Percentiles rank a stretch among this genome's conserved stretches.
phyloP scores from a whole-genome alignment of 2,329 filamentous ascomycete genomes.

The Arthrobotrys sinensis region DNA sequence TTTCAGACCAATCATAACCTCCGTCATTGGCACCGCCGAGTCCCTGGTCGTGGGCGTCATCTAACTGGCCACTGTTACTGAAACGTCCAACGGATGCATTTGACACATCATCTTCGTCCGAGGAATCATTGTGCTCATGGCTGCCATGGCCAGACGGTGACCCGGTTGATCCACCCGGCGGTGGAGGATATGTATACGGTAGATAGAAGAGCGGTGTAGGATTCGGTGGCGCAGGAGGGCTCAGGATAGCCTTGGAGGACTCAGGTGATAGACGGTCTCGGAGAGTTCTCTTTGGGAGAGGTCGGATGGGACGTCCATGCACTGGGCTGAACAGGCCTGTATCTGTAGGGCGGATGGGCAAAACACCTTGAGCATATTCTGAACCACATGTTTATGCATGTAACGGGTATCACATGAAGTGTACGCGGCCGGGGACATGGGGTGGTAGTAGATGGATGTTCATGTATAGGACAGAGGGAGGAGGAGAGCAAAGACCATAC shows the following conservation, averaged over 20 bases:
- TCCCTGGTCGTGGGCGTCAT: slow-evolving; percentile 56
- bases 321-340: slow-evolving; percentile 62
- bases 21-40: slow-evolving; percentile 74
- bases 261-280: slow-evolving; percentile 90
- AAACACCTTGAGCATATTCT: slow-evolving; percentile 55
- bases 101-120: slow-evolving; percentile 66
- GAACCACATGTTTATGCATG: slow-evolving; percentile 52
- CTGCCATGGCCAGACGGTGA: slow-evolving; percentile 63
- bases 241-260: slow-evolving; percentile 64
- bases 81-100: slow-evolving; percentile 64
- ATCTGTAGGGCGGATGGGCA: slow-evolving; percentile 44
- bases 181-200: slow-evolving; percentile 71
- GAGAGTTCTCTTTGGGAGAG: slow-evolving; percentile 88
- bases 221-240: slow-evolving; percentile 65
- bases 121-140: slow-evolving; percentile 66
- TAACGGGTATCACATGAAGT: slow-evolving; percentile 33
- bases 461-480: slow-evolving; percentile 21
- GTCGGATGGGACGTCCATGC: slow-evolving; percentile 82
- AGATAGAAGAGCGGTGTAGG: slow-evolving; percentile 83
- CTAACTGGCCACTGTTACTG: slow-evolving; percentile 61
- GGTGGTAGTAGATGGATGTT: neutral
- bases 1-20: slow-evolving; percentile 97
- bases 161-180: slow-evolving; percentile 62
- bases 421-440: slow-evolving; percentile 43
- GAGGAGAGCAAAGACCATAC: slow-evolving; percentile 34